These are phyloP conservation scores for Leccinum arenicola DNA, from an alignment of 768 basidiomycete species.

Conservation along the genomic window DNA sequence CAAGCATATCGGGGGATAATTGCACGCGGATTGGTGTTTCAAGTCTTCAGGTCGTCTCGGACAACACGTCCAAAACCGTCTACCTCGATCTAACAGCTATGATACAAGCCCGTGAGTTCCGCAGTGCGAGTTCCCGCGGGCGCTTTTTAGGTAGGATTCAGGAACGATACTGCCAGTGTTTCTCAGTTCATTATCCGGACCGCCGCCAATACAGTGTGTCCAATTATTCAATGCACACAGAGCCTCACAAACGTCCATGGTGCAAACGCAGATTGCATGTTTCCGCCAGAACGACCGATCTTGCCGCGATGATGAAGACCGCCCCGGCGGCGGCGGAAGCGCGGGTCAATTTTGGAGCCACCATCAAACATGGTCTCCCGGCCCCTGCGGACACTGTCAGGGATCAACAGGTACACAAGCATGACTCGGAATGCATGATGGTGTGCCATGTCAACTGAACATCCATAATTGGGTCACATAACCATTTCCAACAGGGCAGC, in stretches of 20 bases:
- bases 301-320: slow-evolving; percentile 6
- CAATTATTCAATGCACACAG: background rate
- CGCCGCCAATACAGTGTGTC: background rate
- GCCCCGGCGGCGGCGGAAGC: slow-evolving; percentile 2
- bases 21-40: background rate
- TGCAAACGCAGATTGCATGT: background rate
- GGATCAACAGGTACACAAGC: slow-evolving; percentile 6
- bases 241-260: background rate
- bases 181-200: background rate
- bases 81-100: background rate
- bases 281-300: background rate
- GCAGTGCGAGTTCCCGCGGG: background rate
- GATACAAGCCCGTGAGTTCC: background rate
- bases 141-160: background rate
- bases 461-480: background rate
- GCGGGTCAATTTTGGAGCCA: background rate
- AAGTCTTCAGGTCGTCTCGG: background rate
- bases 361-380: background rate
- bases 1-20: background rate
- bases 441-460: background rate
- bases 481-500: background rate
- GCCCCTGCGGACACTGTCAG: background rate
- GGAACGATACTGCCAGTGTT: background rate
- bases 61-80: background rate
- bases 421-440: background rate